Conservation (phyloP, 768 basidiomycete species). For the Auriscalpium microsporum region DNA sequence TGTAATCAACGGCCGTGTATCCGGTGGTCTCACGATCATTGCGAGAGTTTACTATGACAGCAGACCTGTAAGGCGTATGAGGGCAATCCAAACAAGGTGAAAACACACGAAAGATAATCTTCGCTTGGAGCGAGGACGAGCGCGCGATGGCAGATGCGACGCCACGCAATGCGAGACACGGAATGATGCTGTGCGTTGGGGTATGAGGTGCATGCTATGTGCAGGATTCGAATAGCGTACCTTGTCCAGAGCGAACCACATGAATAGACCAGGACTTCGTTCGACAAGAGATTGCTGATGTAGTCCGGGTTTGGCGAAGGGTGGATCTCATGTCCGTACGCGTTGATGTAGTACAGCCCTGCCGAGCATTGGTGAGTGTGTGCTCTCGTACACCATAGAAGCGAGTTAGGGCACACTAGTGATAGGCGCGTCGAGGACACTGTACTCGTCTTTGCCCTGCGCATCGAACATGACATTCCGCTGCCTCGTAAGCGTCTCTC, state of each 20-base stretch:
- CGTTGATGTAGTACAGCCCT: slow-evolving; percentile 86
- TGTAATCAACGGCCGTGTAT: slow-evolving; percentile 79
- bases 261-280: slow-evolving; percentile 76
- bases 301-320: slow-evolving; percentile 82
- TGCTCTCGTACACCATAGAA: not conserved
- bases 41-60: slow-evolving; percentile 60
- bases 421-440: slow-evolving; percentile 53
- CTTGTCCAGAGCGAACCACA: slow-evolving; percentile 95
- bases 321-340: slow-evolving; percentile 87
- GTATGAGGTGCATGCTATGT: not conserved
- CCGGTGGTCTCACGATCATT: slow-evolving; percentile 89
- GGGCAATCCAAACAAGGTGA: slow-evolving; percentile 2
- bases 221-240: slow-evolving; percentile 24
- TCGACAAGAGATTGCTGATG: slow-evolving; percentile 48
- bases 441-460: slow-evolving; percentile 42
- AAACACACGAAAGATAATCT: slow-evolving; percentile 73
- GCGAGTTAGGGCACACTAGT: slow-evolving; percentile 32
- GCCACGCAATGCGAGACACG: slow-evolving; percentile 79
- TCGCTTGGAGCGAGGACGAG: slow-evolving; percentile 63
- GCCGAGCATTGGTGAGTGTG: not conserved
- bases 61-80: not conserved
- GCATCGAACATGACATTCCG: slow-evolving; percentile 65
- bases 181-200: slow-evolving; percentile 51
- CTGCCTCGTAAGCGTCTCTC: slow-evolving; percentile 34
- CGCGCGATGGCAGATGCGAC: slow-evolving; percentile 71